A percentile compares a stretch with the other conserved stretches of the same genome.
These are phyloP conservation scores for Raddia distichophylla DNA, from an alignment of 176 grass and related monocot genomes.

Conservation along the genomic window DNA sequence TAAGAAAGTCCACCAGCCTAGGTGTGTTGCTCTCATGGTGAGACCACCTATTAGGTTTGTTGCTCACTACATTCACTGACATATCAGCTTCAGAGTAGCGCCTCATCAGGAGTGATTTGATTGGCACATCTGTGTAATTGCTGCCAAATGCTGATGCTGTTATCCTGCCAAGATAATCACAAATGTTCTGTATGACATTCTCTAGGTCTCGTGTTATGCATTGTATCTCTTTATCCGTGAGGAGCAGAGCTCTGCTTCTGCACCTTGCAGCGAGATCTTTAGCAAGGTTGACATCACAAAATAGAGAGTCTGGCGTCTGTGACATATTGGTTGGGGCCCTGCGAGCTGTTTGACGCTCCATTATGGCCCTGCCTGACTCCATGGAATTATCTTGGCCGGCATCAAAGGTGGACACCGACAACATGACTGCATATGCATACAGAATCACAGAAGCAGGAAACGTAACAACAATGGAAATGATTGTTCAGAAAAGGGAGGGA, in stretches of 20 bases:
- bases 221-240: constrained; percentile 55
- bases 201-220: constrained; percentile 62
- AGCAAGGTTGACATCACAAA: constrained; percentile 58
- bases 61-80: constrained; percentile 37
- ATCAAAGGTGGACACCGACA: constrained; percentile 43
- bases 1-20: constrained; percentile 55
- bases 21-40: constrained; percentile 27
- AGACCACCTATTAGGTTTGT: constrained; percentile 41
- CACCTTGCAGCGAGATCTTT: constrained; percentile 72
- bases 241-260: constrained; percentile 47
- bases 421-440: constrained; percentile 59
- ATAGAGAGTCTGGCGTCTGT: constrained; percentile 58
- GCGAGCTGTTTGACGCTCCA: constrained; percentile 54
- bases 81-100: constrained; percentile 27
- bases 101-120: constrained; percentile 46
- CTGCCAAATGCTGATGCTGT: constrained; percentile 49
- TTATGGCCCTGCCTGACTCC: constrained; percentile 50
- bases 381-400: constrained; percentile 47
- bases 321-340: constrained; percentile 40
- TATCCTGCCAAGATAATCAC: constrained; percentile 67
- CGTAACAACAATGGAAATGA: constrained; percentile 32
- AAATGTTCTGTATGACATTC: constrained; percentile 62
- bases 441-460: constrained; percentile 42
- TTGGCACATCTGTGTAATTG: constrained; percentile 47
- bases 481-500: constrained; percentile 7